These are phyloP conservation scores for Xylona heveae DNA, from an alignment of 495 filamentous ascomycete genomes.

Conservation along the genomic window DNA sequence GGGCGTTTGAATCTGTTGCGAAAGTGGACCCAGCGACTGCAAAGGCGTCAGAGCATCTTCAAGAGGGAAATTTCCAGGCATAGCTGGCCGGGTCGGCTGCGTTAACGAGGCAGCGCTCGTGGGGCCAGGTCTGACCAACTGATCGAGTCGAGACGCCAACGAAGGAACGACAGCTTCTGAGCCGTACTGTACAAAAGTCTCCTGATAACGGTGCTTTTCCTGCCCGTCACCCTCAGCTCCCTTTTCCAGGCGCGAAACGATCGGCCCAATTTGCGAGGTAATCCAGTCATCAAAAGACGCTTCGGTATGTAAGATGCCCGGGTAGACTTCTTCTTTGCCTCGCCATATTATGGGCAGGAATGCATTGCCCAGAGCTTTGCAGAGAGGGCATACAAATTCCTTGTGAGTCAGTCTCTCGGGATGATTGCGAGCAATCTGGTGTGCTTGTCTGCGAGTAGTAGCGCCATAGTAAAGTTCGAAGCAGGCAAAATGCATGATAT, in stretches of 20 bases:
- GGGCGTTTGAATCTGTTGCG: not conserved
- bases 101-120: conserved; percentile 11
- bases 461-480: conserved; percentile 80
- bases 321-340: conserved; percentile 63
- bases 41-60: not conserved
- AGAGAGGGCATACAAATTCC: conserved; percentile 94
- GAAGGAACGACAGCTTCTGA: conserved; percentile 34
- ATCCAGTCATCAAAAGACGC: conserved; percentile 45
- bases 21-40: conserved; percentile 1
- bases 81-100: conserved; percentile 1
- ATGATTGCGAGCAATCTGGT: conserved; percentile 83
- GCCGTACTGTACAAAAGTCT: conserved; percentile 43
- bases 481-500: conserved; percentile 96
- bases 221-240: conserved; percentile 19
- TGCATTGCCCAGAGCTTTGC: conserved; percentile 88
- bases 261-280: conserved; percentile 18
- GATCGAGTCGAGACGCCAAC: conserved; percentile 34
- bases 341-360: conserved; percentile 96
- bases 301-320: conserved; percentile 37
- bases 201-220: conserved; percentile 21
- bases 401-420: conserved; percentile 55
- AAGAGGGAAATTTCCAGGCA: not conserved
- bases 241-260: conserved; percentile 21
- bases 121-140: conserved; percentile 18
- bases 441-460: conserved; percentile 58